Evolutionary conservation across 345 rosid genomes (phyloP).

Genomic region (Salix brachista): DNA sequence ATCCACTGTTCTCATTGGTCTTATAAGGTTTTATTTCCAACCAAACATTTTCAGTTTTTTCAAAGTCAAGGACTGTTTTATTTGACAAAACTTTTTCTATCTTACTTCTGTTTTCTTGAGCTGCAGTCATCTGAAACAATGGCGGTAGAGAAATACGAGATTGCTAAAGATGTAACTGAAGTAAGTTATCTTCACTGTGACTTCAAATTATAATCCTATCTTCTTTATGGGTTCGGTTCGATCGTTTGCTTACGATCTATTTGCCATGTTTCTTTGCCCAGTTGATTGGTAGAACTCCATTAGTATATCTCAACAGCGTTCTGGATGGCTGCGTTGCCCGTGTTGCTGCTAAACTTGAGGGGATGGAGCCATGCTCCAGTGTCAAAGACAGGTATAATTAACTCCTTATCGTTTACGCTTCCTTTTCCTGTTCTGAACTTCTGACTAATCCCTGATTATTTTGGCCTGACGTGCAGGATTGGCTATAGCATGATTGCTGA

Average conservation of each 20-base stretch:
- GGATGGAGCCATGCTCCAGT: slow-evolving; percentile 28
- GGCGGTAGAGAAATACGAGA: slow-evolving; percentile 44
- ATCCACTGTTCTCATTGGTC: not conserved
- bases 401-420: not conserved
- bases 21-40: not conserved
- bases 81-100: not conserved
- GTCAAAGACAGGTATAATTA: slow-evolving; percentile 22
- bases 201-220: too few relatives aligned
- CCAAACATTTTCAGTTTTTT: not conserved
- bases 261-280: not conserved
- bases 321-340: slow-evolving; percentile 27
- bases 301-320: slow-evolving; percentile 21
- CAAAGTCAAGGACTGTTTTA: not conserved
- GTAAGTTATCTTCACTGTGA: slow-evolving; percentile 26
- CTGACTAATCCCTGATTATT: not conserved
- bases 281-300: slow-evolving; percentile 21
- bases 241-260: not conserved
- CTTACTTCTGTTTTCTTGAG: not conserved
- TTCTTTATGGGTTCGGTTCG: not conserved
- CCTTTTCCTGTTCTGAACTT: not conserved
- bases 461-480: slow-evolving; percentile 45
- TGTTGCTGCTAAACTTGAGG: slow-evolving; percentile 21
- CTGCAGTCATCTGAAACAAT: slow-evolving; percentile 37
- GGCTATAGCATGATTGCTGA: slow-evolving; percentile 86
- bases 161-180: slow-evolving; percentile 83